Evolutionary conservation across 2,329 filamentous ascomycete species (phyloP).

Genomic region (Colletotrichum sp.): DNA sequence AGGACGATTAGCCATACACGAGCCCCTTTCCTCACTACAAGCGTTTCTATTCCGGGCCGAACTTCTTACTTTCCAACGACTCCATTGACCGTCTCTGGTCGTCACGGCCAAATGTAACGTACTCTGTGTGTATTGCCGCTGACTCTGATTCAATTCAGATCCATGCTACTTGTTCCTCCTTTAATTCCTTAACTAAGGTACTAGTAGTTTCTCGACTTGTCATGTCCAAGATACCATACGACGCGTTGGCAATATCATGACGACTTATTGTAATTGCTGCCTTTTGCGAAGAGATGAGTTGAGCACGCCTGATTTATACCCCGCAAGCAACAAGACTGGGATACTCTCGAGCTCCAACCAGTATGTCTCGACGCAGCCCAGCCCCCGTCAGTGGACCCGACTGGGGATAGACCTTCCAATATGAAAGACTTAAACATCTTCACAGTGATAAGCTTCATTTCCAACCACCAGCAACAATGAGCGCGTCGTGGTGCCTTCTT

Average conservation of each 20-base stretch:
- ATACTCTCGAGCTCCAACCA: not conserved
- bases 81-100: not conserved
- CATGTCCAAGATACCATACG: not conserved
- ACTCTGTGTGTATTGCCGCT: fast-evolving
- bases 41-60: not conserved
- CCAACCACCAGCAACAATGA: not conserved
- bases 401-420: not conserved
- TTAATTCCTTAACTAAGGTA: not conserved
- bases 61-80: not conserved
- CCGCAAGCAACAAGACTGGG: not conserved
- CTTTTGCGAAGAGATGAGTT: not conserved
- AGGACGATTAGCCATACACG: fast-evolving
- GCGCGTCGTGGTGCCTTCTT: too few relatives aligned
- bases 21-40: fast-evolving
- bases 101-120: too few relatives aligned
- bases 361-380: fast-evolving
- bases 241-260: not conserved
- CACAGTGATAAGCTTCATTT: not conserved
- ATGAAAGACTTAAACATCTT: not conserved
- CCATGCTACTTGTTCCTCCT: not conserved
- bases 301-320: not conserved
- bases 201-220: too few relatives aligned
- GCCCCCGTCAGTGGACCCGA: not conserved
- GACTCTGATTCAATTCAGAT: fast-evolving
- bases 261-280: not conserved